These are phyloP conservation scores for Fusarium algeriense DNA, from an alignment of 2,329 filamentous ascomycete genomes.

Conservation along the genomic window DNA sequence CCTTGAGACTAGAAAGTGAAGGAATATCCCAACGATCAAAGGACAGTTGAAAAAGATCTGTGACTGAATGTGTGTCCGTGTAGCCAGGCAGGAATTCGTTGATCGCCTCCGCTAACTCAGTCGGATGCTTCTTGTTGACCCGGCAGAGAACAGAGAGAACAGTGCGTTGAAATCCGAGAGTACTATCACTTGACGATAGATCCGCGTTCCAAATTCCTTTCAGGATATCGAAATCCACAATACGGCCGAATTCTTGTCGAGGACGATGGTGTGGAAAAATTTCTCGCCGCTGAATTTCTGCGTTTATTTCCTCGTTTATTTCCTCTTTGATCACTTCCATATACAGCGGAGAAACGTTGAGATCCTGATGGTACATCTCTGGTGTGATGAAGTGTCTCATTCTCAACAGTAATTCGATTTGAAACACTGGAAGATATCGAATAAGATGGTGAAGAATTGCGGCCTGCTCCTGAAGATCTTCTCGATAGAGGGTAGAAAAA, in stretches of 20 bases:
- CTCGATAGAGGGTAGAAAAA: not conserved
- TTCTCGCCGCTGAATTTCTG: no score
- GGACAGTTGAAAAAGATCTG: not conserved
- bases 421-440: not conserved
- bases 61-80: not conserved
- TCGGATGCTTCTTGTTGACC: not conserved
- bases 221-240: not conserved
- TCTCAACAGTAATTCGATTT: not conserved
- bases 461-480: not conserved
- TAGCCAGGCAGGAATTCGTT: not conserved
- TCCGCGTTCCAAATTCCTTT: fast-evolving
- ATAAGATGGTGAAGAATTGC: not conserved
- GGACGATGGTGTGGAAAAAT: no score
- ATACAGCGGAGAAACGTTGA: not conserved
- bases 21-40: slow-evolving; percentile 13
- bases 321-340: fast-evolving
- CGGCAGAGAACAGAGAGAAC: not conserved
- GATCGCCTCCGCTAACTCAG: not conserved
- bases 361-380: not conserved
- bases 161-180: not conserved
- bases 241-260: no score
- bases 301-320: fast-evolving
- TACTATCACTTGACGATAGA: fast-evolving
- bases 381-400: fast-evolving
- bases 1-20: not conserved